phyloP scores from a whole-genome alignment of 2,329 filamentous ascomycete species.

The Volutella citrinella region DNA sequence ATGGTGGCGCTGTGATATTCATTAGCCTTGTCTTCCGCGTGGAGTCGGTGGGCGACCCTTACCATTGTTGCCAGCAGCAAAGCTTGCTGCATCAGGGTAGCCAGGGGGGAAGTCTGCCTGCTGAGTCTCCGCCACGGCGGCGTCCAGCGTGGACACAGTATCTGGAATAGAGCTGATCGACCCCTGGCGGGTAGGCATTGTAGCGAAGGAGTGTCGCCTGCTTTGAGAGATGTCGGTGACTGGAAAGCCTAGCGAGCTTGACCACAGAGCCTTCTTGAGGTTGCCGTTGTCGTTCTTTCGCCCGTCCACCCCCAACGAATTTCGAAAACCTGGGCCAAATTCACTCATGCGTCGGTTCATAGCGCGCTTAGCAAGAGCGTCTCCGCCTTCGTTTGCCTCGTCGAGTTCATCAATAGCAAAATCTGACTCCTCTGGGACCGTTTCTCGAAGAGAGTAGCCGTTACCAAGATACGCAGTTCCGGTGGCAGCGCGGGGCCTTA shows the following conservation, averaged over 20 bases:
- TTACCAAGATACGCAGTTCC: slow-evolving; percentile 53
- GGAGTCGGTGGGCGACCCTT: slow-evolving; percentile 27
- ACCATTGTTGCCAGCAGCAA: slow-evolving; percentile 39
- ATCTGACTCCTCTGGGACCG: slow-evolving; percentile 64
- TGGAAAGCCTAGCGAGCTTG: slow-evolving; percentile 66
- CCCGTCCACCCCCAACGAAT: slow-evolving; percentile 53
- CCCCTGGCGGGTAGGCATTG: slow-evolving; percentile 61
- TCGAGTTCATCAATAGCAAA: slow-evolving; percentile 72
- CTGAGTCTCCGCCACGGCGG: no score
- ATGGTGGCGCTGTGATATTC: slow-evolving; percentile 14
- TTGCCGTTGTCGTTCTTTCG: slow-evolving; percentile 57
- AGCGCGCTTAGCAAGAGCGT: slow-evolving; percentile 45
- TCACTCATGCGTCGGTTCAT: slow-evolving; percentile 56
- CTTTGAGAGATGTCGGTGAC: slow-evolving; percentile 67
- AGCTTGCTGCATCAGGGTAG: slow-evolving; percentile 38
- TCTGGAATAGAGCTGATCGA: slow-evolving; percentile 62
- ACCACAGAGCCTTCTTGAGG: slow-evolving; percentile 68
- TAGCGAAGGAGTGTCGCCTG: slow-evolving; percentile 76
- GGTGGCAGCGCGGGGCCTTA: slow-evolving; percentile 58
- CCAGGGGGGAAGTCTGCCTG: no score
- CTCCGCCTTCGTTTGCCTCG: slow-evolving; percentile 52
- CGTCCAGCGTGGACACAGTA: slow-evolving; percentile 44
- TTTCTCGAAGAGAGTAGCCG: slow-evolving; percentile 56
- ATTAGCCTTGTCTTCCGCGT: slow-evolving; percentile 6
- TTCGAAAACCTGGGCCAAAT: slow-evolving; percentile 46